phyloP scores from a whole-genome alignment of 1,284 basidiomycete genomes.

The Malassezia vespertilionis region DNA sequence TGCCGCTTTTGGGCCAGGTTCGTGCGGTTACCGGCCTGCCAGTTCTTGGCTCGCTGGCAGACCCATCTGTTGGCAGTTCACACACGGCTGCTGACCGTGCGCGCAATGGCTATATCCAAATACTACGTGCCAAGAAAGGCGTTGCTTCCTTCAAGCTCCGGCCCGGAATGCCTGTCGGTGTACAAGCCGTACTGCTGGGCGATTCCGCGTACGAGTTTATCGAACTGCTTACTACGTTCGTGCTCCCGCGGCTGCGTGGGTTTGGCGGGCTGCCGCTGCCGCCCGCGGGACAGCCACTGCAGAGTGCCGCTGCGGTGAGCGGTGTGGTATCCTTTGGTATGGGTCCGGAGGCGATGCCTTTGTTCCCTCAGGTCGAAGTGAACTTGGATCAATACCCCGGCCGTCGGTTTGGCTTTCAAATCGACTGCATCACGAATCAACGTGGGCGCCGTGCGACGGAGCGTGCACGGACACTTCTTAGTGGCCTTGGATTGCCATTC shows the following conservation, averaged over 20 bases:
- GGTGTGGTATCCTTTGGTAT: slow-evolving; percentile 85
- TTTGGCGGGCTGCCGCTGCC: slow-evolving; percentile 71
- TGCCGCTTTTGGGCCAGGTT: slow-evolving; percentile 74
- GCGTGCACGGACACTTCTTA: slow-evolving; percentile 35
- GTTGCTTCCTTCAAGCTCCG: slow-evolving; percentile 76
- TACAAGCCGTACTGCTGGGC: slow-evolving; percentile 77
- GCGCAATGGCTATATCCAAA: slow-evolving; percentile 54
- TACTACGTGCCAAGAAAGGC: slow-evolving; percentile 66
- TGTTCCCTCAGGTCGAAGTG: slow-evolving; percentile 60
- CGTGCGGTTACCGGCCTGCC: slow-evolving; percentile 78
- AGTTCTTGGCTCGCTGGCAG: slow-evolving; percentile 31
- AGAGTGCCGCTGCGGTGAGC: slow-evolving; percentile 58
- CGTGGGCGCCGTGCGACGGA: slow-evolving; percentile 39
- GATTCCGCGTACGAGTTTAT: slow-evolving; percentile 90
- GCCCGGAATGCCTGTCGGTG: slow-evolving; percentile 69
- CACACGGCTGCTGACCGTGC: slow-evolving; percentile 7
- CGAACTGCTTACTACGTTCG: slow-evolving; percentile 77
- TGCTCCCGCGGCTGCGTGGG: slow-evolving; percentile 80
- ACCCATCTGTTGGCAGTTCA: slow-evolving; percentile 20
- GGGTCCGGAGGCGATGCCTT: slow-evolving; percentile 67
- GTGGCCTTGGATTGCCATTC: slow-evolving; percentile 42
- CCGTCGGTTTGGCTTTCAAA: slow-evolving; percentile 38
- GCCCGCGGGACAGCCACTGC: slow-evolving; percentile 47
- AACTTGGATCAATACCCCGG: slow-evolving; percentile 45
- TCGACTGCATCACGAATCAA: slow-evolving; percentile 45